Conservation (phyloP, 179 eudicot species). For the Gypsophila paniculata region DNA sequence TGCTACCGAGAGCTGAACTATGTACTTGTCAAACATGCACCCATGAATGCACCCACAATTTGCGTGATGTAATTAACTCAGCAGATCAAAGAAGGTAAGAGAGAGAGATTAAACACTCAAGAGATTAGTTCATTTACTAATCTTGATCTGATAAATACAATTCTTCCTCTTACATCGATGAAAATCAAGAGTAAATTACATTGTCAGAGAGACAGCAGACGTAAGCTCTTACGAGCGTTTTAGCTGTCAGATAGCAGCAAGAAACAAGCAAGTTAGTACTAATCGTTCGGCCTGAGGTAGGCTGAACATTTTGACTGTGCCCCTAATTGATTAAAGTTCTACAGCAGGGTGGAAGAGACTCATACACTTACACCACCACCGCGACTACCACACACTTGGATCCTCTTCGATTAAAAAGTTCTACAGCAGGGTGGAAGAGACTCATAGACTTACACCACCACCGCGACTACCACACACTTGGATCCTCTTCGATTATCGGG, state of each 20-base stretch:
- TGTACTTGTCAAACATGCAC: slow-evolving; percentile 18
- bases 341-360: slow-evolving; percentile 14
- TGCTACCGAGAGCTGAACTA: slow-evolving; percentile 19
- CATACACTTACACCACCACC: slow-evolving; percentile 5
- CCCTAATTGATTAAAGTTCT: slow-evolving; percentile 19
- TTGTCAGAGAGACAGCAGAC: slow-evolving; percentile 8
- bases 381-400: slow-evolving; percentile 8
- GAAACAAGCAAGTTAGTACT: slow-evolving; percentile 14
- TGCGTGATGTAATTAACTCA: slow-evolving; percentile 6
- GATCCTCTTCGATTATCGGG: not conserved
- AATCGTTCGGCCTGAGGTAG: slow-evolving; percentile 25
- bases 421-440: slow-evolving; percentile 20
- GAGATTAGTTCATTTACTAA: slow-evolving; percentile 7
- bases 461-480: slow-evolving; percentile 11
- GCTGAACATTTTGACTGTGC: slow-evolving; percentile 19
- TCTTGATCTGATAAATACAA: slow-evolving; percentile 21
- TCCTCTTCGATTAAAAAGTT: slow-evolving; percentile 11
- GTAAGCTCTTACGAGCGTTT: slow-evolving; percentile 18
- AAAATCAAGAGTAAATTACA: slow-evolving; percentile 23
- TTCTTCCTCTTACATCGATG: slow-evolving; percentile 9
- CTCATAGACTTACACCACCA: slow-evolving; percentile 1
- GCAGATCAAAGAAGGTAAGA: not conserved
- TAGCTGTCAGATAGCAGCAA: slow-evolving; percentile 17
- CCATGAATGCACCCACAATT: slow-evolving; percentile 17
- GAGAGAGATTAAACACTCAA: not conserved